Percentiles rank a stretch among this genome's conserved stretches.
phyloP scores from a whole-genome alignment of 257 asterid species.

The Nicotiana otophora region DNA sequence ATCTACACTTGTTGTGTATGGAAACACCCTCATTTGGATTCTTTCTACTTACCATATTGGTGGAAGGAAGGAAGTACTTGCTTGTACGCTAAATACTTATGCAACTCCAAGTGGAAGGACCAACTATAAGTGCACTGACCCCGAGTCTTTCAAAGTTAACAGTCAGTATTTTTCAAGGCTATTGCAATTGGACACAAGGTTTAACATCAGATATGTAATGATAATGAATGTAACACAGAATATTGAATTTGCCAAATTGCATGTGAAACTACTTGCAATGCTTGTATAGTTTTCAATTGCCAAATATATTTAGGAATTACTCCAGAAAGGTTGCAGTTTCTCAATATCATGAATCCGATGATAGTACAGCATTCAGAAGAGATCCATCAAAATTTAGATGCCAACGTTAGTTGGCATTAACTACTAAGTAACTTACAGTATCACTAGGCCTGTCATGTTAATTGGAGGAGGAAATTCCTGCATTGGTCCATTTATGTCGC shows the following conservation, averaged over 20 bases:
- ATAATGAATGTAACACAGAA: not conserved
- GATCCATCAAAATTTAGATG: not conserved
- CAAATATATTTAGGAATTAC: constrained; percentile 72
- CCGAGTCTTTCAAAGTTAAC: not conserved
- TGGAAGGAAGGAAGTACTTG: not conserved
- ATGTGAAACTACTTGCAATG: constrained; percentile 53
- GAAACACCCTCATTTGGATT: not conserved
- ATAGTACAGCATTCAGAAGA: not conserved
- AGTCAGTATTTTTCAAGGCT: not conserved
- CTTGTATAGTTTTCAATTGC: constrained; percentile 45
- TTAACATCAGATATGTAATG: not conserved
- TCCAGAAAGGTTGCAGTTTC: constrained; percentile 77
- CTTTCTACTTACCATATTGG: not conserved
- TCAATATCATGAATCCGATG: constrained; percentile 52
- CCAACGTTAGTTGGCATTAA: not conserved
- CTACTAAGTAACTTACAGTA: constrained; percentile 42
- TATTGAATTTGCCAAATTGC: not conserved
- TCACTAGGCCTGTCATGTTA: constrained; percentile 40
- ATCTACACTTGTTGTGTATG: not conserved
- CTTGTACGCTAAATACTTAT: not conserved
- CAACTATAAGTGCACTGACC: not conserved
- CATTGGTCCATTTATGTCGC: constrained; percentile 61
- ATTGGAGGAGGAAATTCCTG: constrained; percentile 66
- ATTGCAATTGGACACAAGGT: not conserved
- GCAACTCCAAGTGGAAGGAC: constrained; percentile 1